Evolutionary conservation across 2,329 filamentous ascomycete genomes (phyloP), one percentile per base, ranked within the genome.

Genomic region (Cladosporium austrohemisphaericum): DNA sequence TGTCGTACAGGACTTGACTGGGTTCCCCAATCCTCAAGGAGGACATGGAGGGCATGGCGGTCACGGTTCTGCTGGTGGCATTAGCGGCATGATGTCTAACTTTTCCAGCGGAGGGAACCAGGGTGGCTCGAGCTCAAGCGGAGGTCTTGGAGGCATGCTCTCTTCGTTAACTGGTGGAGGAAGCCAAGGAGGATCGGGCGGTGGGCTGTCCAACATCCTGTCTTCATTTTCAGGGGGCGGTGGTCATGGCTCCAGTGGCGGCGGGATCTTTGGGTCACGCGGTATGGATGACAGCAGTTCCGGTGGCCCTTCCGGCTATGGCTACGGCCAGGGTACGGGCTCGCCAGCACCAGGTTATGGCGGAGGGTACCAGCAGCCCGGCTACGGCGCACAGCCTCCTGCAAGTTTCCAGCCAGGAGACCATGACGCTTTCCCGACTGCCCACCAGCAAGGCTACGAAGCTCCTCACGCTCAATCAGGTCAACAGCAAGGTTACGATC

Each of bases 401-500:
- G 62, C 60, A 9, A 54, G 56, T 3, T 64, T 61, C 33, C 55
- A 58, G 19, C 55, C 57, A 18, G 56, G 60, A n/a, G 60, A 59
- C 43, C 52, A 55, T 3, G 56, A 56, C 36, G 57, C 61, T 1
- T 65, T 60, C 38, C 64, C 60, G 11, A 62, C 60, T 6, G 60
- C 63, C 6, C 65, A 65, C 29, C 63, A 65, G 49, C 63, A 65
- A 36, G 64, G 65, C 5, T 65, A 67, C 18, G 64, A 66, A 36
- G 28, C 28, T 31, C 28, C 9, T 9, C n/a, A 9, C 9, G 28
- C 9, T 9, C 9, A n/a, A 9, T 31, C 9, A 9, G 28, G 28
- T n/a, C 32, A 41, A 20, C 18, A 41, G 18, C 37, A 41, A 20
- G 29, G 29, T 14, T 50, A 44, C 29, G 38, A 45, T 40, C 25